Evolutionary conservation across 192 early-diverging fungal genomes (phyloP), one percentile per base, ranked within the genome.

Genomic region (Backusella circina): DNA sequence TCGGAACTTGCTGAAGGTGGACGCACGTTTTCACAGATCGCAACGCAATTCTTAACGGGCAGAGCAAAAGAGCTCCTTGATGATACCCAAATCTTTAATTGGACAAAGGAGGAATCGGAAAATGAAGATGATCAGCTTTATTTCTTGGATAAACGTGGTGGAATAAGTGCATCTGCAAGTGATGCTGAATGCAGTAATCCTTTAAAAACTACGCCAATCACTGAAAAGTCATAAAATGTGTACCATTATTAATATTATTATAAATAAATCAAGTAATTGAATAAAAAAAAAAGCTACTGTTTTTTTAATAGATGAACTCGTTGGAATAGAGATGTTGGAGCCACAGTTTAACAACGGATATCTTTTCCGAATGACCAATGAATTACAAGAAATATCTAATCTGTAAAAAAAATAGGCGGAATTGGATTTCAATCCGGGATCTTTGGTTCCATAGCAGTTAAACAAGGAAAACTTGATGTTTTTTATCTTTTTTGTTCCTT

Each of bases 21-120:
- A 12, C 71, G 39, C 7, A 78, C 82, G 0, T 77, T 77, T 10
- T 73, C 75, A 31, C 72, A 80, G 38, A 77, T 79, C 10, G 82
- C 78, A 5, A 70, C 54, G 21, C 72, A 67, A 8, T 79, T 77
- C 71, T 81, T 82, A 76, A 78, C 51, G 50, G 64, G 26, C 23
- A 28, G 54, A 7, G 83, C 77, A 51, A 83, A 75, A 67, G 82
- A 85, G 37, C 85, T 76, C 84, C 70, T 82, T 51, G 87, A 87
- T 67, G 87, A 90, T 79, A 67, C 69, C 54, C 84, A 83, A 26
- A 79, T 88, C 4, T 90, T 90, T 65, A 86, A 87, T 41, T 90
- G 86, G 88, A 74, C 81, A 41, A 78, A 82, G 2, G 75, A 77
- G 2, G 85, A 78, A 38, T 84, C 84, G 30, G 84, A 85, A 21